phyloP scores from a whole-genome alignment of 1,284 basidiomycete species.

The Gymnopus androsaceus region DNA sequence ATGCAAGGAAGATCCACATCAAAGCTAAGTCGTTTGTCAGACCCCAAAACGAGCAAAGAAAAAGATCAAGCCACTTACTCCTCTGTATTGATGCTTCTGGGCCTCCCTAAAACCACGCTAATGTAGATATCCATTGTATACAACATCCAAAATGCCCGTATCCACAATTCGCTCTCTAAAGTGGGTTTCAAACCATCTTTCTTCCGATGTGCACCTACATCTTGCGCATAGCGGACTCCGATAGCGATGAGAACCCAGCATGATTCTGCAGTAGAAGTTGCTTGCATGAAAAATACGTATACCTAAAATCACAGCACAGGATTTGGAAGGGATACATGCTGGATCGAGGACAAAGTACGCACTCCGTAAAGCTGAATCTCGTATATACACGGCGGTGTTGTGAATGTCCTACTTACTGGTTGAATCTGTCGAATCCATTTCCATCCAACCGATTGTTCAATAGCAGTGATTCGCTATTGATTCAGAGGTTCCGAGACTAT shows the following conservation, averaged over 20 bases:
- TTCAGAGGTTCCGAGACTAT: conserved; percentile 12
- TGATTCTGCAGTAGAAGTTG: conserved; percentile 51
- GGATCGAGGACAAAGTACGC: too few species aligned
- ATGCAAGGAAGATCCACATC: conserved; percentile 62
- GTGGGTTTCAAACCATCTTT: conserved; percentile 20
- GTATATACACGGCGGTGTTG: conserved; percentile 37
- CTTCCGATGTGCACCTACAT: conserved; percentile 32
- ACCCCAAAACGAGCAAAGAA: background rate
- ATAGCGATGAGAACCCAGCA: conserved; percentile 55
- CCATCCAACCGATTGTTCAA: conserved; percentile 48
- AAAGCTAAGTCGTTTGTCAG: conserved; percentile 42
- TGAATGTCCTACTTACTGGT: conserved; percentile 31
- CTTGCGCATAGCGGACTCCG: conserved; percentile 48
- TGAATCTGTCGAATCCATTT: conserved; percentile 48
- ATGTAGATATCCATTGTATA: conserved; percentile 35
- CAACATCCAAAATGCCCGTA: conserved; percentile 52
- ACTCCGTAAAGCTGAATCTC: conserved; percentile 47
- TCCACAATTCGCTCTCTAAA: conserved; percentile 55
- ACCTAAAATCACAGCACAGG: too few species aligned
- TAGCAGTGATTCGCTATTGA: background rate
- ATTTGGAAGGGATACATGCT: too few species aligned
- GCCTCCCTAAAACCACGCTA: conserved; percentile 51
- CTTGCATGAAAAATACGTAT: conserved; percentile 41
- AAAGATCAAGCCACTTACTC: conserved; percentile 42
- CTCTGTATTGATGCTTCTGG: conserved; percentile 50